Base-by-base conservation (phyloP, 2,329 filamentous ascomycete species). In the Colletotrichum australisinense region DNA sequence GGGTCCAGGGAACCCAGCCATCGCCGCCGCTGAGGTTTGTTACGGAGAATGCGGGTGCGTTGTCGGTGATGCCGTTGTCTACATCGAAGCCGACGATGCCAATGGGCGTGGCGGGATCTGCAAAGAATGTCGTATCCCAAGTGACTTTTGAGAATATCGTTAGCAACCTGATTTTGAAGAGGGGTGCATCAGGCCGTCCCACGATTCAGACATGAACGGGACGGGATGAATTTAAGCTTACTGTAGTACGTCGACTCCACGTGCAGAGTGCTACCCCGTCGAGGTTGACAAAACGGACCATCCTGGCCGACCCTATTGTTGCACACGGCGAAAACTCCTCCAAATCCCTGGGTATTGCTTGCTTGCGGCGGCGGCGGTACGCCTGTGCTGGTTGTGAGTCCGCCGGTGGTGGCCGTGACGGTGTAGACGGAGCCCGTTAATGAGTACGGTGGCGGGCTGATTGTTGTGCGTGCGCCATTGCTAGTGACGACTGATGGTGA, bases 211-310 rank as follows among this genome's bases (percentile, higher is more conserved):
- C 38, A 42, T 42, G 38, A 7, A 42, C 57, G 19, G 38, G 46
- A 46, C 32, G 55, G n/a, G 26, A 24, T 58, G 7, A 22, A 26
- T 65, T 52, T 49, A 49, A 72, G 70, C 78, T 69, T 60, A 83
- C 81, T 75, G 68, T 82, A 83, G 66, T 84, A 84, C 0, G 80
- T 80, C 12, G 67, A 68, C 0, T 79, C 81, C 3, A 78, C 76
- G 46, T 76, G 73, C 22, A 84, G 63, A 59, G 77, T 66, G 57
- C 76, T 79, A n/a, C 79, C 80, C 1, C 75, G 49, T 42, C 72
- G 72, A 1, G 82, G 82, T 59, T 77, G 76, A 67, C 82, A 84
- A 59, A 84, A 83, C 0, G 82, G 82, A 14, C 72, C 73, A 26
- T 78, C 76, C 5, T 16, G 16, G 16, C 78, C 78, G 30, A 77